Conservation (phyloP, 495 filamentous ascomycete species). For the Articulospora tetracladia region DNA sequence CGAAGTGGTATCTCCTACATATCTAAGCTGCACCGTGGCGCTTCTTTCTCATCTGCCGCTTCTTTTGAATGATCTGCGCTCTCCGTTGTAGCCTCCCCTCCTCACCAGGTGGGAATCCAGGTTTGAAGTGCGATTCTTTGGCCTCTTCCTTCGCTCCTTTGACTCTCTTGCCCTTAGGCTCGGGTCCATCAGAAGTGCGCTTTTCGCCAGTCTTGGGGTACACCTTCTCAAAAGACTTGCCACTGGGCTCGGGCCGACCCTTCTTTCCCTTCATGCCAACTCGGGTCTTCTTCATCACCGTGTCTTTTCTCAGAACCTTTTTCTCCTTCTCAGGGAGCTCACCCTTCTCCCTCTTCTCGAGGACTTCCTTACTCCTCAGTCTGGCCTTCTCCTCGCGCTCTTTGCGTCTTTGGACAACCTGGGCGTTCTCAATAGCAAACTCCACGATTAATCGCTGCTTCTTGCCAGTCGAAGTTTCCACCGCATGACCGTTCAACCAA, state of each 20-base stretch:
- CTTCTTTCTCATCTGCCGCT: constrained; percentile 53
- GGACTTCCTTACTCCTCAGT: constrained; percentile 28
- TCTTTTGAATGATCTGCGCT: constrained; percentile 64
- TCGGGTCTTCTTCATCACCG: constrained; percentile 25
- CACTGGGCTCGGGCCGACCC: constrained; percentile 25
- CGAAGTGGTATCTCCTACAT: neutral
- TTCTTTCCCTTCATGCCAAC: constrained; percentile 35
- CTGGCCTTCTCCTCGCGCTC: constrained; percentile 64
- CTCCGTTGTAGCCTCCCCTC: constrained; percentile 56
- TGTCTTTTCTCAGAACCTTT: constrained; percentile 23
- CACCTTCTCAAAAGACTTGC: constrained; percentile 25
- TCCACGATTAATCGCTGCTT: constrained; percentile 78
- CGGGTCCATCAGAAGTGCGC: constrained; percentile 10
- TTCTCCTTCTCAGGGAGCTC: constrained; percentile 41
- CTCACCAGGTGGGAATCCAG: constrained; percentile 26
- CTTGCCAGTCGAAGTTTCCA: constrained; percentile 44
- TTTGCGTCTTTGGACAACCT: constrained; percentile 76
- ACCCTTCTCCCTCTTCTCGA: constrained; percentile 24
- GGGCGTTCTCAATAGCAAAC: constrained; percentile 97
- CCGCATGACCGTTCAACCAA: constrained; percentile 85
- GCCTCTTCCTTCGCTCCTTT: constrained; percentile 9
- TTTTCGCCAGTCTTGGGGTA: constrained; percentile 18
- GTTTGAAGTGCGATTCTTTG: constrained; percentile 14
- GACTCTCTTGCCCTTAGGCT: neutral
- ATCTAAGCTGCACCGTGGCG: neutral